Conservation (phyloP, 2,329 filamentous ascomycete species). For the Ophiostoma himal-ulmi region DNA sequence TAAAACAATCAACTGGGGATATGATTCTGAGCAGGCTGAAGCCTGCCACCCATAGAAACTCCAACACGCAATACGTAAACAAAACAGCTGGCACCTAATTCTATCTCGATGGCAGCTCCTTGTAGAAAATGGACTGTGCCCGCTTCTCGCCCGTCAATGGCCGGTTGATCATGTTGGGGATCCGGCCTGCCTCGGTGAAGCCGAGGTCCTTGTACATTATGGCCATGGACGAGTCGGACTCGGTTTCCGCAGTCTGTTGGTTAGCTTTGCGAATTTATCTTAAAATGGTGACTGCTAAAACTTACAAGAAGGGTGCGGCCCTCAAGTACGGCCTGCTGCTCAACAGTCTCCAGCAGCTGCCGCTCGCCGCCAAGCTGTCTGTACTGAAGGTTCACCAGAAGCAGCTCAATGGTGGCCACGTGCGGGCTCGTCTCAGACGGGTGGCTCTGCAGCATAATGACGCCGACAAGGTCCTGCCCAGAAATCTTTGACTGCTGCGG, state of each 20-base stretch:
- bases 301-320: slow-evolving; percentile 51
- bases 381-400: slow-evolving; percentile 50
- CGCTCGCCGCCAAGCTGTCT: slow-evolving; percentile 48
- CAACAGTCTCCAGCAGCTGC: slow-evolving; percentile 48
- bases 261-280: background rate
- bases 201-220: slow-evolving; percentile 50
- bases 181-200: slow-evolving; percentile 49
- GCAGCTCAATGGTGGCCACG: slow-evolving; percentile 50
- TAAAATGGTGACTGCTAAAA: slow-evolving; percentile 21
- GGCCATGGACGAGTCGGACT: slow-evolving; percentile 46
- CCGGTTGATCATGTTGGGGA: slow-evolving; percentile 47
- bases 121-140: slow-evolving; percentile 54
- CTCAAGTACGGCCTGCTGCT: slow-evolving; percentile 45
- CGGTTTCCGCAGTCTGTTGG: slow-evolving; percentile 35
- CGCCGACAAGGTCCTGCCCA: slow-evolving; percentile 47
- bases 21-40: background rate
- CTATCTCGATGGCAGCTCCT: slow-evolving; percentile 39
- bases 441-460: slow-evolving; percentile 50
- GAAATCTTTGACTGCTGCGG: slow-evolving; percentile 31
- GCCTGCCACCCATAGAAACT: background rate
- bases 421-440: slow-evolving; percentile 51
- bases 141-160: slow-evolving; percentile 45
- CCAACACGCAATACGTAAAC: background rate
- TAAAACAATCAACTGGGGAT: background rate
- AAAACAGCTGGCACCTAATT: background rate